Conservation (phyloP, 2,329 filamentous ascomycete species). For the Penicillium sp. region DNA sequence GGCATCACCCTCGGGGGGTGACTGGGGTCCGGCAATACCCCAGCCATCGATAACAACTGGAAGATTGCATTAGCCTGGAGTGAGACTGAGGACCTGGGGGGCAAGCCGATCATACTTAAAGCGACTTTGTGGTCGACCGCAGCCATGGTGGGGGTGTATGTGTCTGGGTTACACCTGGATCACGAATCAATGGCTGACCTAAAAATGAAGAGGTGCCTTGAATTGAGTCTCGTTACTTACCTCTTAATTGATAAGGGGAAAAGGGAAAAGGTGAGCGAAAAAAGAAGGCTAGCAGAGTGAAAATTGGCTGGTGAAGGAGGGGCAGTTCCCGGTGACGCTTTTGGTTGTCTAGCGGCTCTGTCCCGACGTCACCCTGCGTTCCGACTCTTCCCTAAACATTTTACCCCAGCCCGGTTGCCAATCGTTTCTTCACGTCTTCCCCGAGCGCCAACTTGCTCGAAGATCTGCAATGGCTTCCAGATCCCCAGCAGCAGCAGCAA, state of each 20-base stretch:
- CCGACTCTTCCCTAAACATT: slow-evolving; percentile 41
- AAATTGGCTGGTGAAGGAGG: slow-evolving; percentile 37
- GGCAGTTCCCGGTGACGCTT: slow-evolving; percentile 38
- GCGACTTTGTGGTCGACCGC: slow-evolving; percentile 70
- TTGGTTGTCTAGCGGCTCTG: slow-evolving; percentile 30
- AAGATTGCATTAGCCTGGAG: slow-evolving; percentile 31
- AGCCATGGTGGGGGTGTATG: slow-evolving; percentile 55
- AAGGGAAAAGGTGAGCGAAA: slow-evolving; percentile 16
- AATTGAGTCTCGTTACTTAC: slow-evolving; percentile 10
- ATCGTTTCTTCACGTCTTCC: slow-evolving; percentile 22
- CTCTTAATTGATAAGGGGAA: slow-evolving; percentile 17
- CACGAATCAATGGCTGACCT: slow-evolving; percentile 24
- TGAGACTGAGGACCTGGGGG: slow-evolving; percentile 25
- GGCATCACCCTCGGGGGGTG: slow-evolving; percentile 87
- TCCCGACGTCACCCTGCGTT: slow-evolving; percentile 40
- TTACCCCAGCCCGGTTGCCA: slow-evolving; percentile 24
- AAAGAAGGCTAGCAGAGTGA: slow-evolving; percentile 9
- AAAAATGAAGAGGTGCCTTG: slow-evolving; percentile 6
- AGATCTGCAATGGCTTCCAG: slow-evolving; percentile 38
- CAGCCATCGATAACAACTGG: slow-evolving; percentile 98
- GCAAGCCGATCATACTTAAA: slow-evolving; percentile 58
- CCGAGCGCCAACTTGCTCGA: slow-evolving; percentile 13
- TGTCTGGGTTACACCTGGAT: slow-evolving; percentile 21
- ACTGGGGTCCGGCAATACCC: slow-evolving; percentile 81
- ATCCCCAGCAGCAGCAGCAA: slow-evolving; percentile 33